Evolutionary conservation across 2,329 filamentous ascomycete genomes (phyloP).

Genomic region (Colletotrichum incanum): DNA sequence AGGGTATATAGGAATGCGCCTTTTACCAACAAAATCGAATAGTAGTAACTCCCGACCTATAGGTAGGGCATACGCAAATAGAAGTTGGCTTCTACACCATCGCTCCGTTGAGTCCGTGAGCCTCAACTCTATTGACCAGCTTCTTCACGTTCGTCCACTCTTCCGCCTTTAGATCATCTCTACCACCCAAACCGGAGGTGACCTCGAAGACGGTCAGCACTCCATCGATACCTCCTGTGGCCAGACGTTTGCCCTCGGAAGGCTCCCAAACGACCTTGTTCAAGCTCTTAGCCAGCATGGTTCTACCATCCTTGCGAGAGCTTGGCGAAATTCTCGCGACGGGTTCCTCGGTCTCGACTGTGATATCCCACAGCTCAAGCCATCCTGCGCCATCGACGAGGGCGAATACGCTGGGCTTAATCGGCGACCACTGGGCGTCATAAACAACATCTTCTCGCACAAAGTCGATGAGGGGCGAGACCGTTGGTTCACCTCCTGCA

Average conservation of each 20-base stretch:
- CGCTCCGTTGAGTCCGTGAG: conserved; percentile 66
- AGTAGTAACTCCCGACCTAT: conserved; percentile 22
- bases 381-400: conserved; percentile 94
- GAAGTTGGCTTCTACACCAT: conserved; percentile 49
- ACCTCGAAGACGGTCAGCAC: conserved; percentile 95
- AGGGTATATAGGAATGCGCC: conserved; percentile 43
- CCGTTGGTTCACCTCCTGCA: conserved; percentile 66
- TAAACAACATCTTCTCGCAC: conserved; percentile 97
- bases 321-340: conserved; percentile 85
- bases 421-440: conserved; percentile 94
- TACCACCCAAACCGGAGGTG: conserved; percentile 84
- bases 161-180: conserved; percentile 85
- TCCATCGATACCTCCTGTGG: conserved; percentile 93
- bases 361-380: conserved; percentile 96
- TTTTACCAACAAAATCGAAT: conserved; percentile 42
- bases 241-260: conserved; percentile 87
- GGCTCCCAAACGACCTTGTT: conserved; percentile 97
- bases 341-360: conserved; percentile 92
- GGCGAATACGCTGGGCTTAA: conserved; percentile 94
- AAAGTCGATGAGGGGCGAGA: conserved; percentile 88
- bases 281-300: conserved; percentile 85
- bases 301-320: conserved; percentile 73
- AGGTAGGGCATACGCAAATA: conserved; percentile 48
- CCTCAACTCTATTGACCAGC: conserved; percentile 83
- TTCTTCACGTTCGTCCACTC: conserved; percentile 97